Conservation (phyloP, 164 flowering plant genomes). For the Protea cynaroides region DNA sequence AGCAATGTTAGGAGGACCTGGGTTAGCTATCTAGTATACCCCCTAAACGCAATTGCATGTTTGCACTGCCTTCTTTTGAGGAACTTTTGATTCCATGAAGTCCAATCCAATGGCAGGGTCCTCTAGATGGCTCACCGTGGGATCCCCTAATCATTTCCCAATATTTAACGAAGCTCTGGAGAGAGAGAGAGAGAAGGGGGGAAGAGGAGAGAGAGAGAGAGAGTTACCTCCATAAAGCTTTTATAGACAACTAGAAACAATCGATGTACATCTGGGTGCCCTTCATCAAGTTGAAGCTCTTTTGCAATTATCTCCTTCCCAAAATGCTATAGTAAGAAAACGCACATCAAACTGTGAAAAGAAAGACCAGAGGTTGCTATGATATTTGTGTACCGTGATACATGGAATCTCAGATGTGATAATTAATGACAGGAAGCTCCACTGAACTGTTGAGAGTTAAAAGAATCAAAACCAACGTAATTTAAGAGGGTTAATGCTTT, state of each 20-base stretch:
- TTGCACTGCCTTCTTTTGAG: too few relatives aligned
- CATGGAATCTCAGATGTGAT: too few relatives aligned
- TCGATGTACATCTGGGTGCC: conserved; percentile 43
- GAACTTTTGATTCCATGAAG: too few relatives aligned
- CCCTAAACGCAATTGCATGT: too few relatives aligned
- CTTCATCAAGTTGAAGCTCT: conserved; percentile 51
- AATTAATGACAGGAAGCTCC: too few relatives aligned
- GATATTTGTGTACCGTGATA: too few relatives aligned
- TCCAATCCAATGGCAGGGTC: too few relatives aligned
- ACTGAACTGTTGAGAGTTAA: not conserved
- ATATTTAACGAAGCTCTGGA: too few relatives aligned
- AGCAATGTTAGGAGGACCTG: too few relatives aligned
- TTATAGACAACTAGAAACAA: conserved; percentile 52
- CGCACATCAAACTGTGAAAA: not conserved
- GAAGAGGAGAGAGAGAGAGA: not conserved
- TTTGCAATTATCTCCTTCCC: conserved; percentile 60
- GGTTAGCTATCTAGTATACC: too few relatives aligned
- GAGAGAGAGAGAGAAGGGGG: not conserved
- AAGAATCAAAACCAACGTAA: not conserved
- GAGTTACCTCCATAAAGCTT: conserved; percentile 58
- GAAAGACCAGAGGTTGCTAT: not conserved
- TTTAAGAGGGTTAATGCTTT: not conserved
- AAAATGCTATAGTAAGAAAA: conserved; percentile 34
- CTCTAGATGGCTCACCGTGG: too few relatives aligned
- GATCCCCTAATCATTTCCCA: too few relatives aligned